These are phyloP conservation scores for Saccharomyces hybrid DNA, from an alignment of 1,139 yeast genomes.

Conservation along the genomic window DNA sequence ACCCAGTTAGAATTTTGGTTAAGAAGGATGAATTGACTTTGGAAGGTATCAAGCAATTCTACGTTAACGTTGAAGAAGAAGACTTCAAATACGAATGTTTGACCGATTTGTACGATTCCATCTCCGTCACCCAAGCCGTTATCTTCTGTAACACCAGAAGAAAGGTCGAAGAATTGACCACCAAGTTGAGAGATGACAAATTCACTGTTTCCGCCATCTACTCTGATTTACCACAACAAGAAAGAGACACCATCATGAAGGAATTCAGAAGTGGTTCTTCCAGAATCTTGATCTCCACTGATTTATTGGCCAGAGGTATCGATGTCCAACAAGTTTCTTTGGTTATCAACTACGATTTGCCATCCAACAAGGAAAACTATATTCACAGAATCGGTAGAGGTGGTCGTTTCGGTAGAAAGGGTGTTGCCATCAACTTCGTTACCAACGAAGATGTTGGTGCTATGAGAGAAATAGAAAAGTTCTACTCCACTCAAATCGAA, in stretches of 20 bases:
- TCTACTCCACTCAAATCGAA: constrained; percentile 95
- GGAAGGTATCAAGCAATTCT: constrained; percentile 97
- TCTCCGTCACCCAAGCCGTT: constrained; percentile 97
- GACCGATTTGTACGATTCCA: constrained; percentile 93
- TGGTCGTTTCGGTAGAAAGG: constrained; percentile 99
- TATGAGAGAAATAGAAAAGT: constrained; percentile 95
- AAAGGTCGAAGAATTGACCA: constrained; percentile 91
- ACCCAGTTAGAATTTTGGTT: constrained; percentile 94
- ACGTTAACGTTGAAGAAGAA: constrained; percentile 88
- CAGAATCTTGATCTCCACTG: constrained; percentile 93
- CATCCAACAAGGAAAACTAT: constrained; percentile 95
- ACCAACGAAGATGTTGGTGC: constrained; percentile 84
- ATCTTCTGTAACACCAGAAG: constrained; percentile 98
- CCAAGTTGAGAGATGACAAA: constrained; percentile 74
- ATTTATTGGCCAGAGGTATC: constrained; percentile 98
- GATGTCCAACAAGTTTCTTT: constrained; percentile 98
- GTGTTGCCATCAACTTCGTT: constrained; percentile 98
- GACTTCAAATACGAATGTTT: constrained; percentile 91
- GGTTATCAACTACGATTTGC: constrained; percentile 96
- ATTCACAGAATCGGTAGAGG: constrained; percentile 99
- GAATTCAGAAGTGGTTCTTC: constrained; percentile 98
- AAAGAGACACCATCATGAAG: constrained; percentile 96
- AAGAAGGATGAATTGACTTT: constrained; percentile 97
- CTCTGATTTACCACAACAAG: constrained; percentile 94
- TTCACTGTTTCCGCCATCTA: constrained; percentile 97